Conservation (phyloP, 148 eudicot species). For the Cornus florida region DNA sequence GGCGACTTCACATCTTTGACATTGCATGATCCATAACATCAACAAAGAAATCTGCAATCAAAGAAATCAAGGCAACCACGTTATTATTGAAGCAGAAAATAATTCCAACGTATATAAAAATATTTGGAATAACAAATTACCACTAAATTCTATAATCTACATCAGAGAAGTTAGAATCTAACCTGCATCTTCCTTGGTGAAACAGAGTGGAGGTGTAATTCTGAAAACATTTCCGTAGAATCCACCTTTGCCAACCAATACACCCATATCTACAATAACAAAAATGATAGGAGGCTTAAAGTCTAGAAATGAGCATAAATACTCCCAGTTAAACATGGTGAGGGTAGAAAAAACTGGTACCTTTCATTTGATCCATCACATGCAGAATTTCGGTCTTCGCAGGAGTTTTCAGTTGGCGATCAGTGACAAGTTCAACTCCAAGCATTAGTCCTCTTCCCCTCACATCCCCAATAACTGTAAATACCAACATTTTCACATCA, state of each 20-base stretch:
- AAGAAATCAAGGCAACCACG: neutral
- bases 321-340: neutral
- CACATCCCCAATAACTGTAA: constrained; percentile 92
- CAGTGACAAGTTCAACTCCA: constrained; percentile 92
- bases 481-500: neutral
- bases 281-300: neutral
- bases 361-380: constrained; percentile 97
- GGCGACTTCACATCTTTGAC: constrained; percentile 40
- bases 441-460: constrained; percentile 94
- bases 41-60: constrained; percentile 46
- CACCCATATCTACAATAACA: constrained; percentile 65
- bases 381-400: constrained; percentile 81
- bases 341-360: constrained; percentile 20
- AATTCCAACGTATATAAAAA: neutral
- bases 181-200: constrained; percentile 97
- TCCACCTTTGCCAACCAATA: constrained; percentile 94
- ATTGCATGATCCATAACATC: constrained; percentile 55
- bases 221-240: constrained; percentile 92
- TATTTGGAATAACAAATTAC: neutral
- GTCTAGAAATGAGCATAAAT: neutral
- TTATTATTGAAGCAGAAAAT: neutral
- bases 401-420: constrained; percentile 80
- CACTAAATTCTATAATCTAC: too few relatives aligned
- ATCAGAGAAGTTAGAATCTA: neutral
- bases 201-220: constrained; percentile 96